Evolutionary conservation across 306 rosid species (phyloP).

Genomic region (Styphnolobium japonicum): DNA sequence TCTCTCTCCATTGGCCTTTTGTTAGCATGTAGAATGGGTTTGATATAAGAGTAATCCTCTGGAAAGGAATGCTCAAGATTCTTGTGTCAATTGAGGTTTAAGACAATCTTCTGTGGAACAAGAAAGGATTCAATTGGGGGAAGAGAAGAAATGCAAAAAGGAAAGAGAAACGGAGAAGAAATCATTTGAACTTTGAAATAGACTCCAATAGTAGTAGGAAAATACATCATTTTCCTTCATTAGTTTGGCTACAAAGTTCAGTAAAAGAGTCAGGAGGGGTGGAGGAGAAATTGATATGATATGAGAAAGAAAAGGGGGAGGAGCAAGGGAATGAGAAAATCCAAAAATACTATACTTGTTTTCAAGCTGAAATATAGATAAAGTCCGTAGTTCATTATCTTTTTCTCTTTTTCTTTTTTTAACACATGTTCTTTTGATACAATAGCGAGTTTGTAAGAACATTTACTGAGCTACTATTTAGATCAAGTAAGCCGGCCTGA

Average conservation of each 20-base stretch:
- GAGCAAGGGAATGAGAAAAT: neutral
- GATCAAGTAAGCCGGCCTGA: neutral
- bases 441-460: neutral
- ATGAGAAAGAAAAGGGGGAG: neutral
- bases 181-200: neutral
- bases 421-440: neutral
- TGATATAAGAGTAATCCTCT: neutral
- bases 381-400: neutral
- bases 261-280: neutral
- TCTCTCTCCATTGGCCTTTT: neutral
- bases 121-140: neutral
- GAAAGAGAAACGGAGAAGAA: neutral
- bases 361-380: neutral
- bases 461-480: neutral
- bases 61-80: neutral
- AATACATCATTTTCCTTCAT: neutral
- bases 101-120: neutral
- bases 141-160: neutral
- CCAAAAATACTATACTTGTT: neutral
- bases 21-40: conserved; percentile 14
- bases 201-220: neutral
- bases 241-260: neutral
- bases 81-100: neutral
- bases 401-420: neutral
- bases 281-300: neutral